phyloP scores from a whole-genome alignment of 371 early-diverging fungal genomes.

The Aphelidium insulamus region DNA sequence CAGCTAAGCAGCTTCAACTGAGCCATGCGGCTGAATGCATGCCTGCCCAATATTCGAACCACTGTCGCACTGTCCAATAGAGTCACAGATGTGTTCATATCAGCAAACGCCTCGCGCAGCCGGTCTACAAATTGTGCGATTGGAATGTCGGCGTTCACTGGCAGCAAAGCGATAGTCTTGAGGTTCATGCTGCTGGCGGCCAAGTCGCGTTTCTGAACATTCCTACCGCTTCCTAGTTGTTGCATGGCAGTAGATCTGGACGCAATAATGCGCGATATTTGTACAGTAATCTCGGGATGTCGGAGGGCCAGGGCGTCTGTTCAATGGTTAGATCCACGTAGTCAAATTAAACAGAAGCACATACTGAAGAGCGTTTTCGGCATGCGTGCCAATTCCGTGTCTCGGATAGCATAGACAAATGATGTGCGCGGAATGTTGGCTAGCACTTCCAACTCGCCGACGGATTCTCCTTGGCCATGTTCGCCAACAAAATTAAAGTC shows the following conservation, averaged over 20 bases:
- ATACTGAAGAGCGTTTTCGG: slow-evolving; percentile 83
- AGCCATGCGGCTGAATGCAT: slow-evolving; percentile 75
- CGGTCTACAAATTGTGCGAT: slow-evolving; percentile 65
- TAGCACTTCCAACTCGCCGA: slow-evolving; percentile 89
- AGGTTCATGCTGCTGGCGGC: slow-evolving; percentile 70
- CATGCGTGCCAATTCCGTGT: slow-evolving; percentile 84
- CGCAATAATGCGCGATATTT: slow-evolving; percentile 70
- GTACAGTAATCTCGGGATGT: slow-evolving; percentile 76
- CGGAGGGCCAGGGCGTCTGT: slow-evolving; percentile 61
- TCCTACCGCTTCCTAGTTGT: no score
- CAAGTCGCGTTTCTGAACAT: no score
- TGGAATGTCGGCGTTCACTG: slow-evolving; percentile 60
- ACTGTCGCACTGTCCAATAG: slow-evolving; percentile 58
- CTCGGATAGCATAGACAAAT: slow-evolving; percentile 91
- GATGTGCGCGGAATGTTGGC: slow-evolving; percentile 47
- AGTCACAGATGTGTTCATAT: slow-evolving; percentile 44
- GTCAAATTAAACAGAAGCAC: no score
- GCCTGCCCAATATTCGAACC: slow-evolving; percentile 58
- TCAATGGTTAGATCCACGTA: no score
- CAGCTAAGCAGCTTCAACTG: slow-evolving; percentile 71
- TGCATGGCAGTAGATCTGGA: no score
- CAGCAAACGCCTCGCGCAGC: slow-evolving; percentile 44
- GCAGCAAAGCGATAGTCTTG: slow-evolving; percentile 77
- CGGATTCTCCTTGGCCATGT: slow-evolving; percentile 77
- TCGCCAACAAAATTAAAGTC: slow-evolving; percentile 67